Conservation (phyloP, 148 eudicot genomes). For the Vaccinium vitisidaea region DNA sequence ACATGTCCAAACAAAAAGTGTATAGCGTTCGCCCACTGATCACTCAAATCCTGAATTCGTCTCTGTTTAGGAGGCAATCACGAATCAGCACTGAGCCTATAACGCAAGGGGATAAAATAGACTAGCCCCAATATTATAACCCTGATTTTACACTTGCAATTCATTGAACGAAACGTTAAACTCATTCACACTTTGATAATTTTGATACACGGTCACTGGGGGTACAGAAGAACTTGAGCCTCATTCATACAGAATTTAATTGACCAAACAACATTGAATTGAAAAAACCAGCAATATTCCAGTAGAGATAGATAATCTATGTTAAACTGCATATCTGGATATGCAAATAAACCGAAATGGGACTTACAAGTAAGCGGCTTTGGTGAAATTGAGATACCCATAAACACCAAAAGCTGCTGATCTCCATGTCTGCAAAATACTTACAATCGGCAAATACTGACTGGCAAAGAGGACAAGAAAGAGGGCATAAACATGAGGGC, state of each 20-base stretch:
- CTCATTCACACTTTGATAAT: too few species aligned
- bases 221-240: too few species aligned
- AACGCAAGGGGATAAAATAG: too few species aligned
- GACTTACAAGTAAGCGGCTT: slow-evolving; percentile 8
- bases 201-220: too few species aligned
- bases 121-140: too few species aligned
- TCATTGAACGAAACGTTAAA: too few species aligned
- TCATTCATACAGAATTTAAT: neutral
- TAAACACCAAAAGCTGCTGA: slow-evolving; percentile 42
- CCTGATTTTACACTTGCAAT: too few species aligned
- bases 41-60: too few species aligned
- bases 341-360: neutral
- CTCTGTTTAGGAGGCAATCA: too few species aligned
- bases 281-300: neutral
- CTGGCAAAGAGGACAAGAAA: neutral
- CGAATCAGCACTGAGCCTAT: too few species aligned
- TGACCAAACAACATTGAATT: neutral
- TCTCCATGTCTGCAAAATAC: slow-evolving; percentile 71
- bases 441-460: neutral
- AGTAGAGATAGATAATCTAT: neutral
- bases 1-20: too few species aligned
- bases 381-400: slow-evolving; percentile 1
- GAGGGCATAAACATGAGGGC: neutral
- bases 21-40: too few species aligned
- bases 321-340: neutral